Evolutionary conservation across 768 basidiomycete genomes (phyloP).

Genomic region (Rhizopogon rudus): DNA sequence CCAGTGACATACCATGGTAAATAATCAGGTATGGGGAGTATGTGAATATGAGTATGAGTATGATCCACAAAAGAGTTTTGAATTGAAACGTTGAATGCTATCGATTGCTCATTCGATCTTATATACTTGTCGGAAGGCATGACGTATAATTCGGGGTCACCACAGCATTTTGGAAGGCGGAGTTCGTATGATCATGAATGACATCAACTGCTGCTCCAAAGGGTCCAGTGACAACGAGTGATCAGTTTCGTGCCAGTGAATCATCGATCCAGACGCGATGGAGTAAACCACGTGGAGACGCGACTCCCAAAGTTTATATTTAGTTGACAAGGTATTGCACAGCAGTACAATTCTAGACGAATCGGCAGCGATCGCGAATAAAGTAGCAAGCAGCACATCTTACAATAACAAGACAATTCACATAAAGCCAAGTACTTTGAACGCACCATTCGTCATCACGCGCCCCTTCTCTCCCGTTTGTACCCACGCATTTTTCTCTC

Average conservation of each 20-base stretch:
- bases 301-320: no score
- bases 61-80: not conserved
- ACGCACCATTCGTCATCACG: conserved; percentile 66
- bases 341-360: not conserved
- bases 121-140: not conserved
- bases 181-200: not conserved
- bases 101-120: not conserved
- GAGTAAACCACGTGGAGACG: no score
- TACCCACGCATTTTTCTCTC: conserved; percentile 42
- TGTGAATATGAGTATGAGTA: not conserved
- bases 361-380: no score
- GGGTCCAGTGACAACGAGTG: no score
- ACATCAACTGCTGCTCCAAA: not conserved
- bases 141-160: not conserved
- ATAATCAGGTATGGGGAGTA: not conserved
- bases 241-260: no score
- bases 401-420: not conserved
- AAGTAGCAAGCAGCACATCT: not conserved
- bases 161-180: not conserved
- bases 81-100: not conserved
- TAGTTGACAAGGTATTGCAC: not conserved
- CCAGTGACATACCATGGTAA: not conserved
- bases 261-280: no score
- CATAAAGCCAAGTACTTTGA: conserved; percentile 29
- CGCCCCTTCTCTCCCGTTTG: conserved; percentile 36